These are phyloP conservation scores for Aspergillus sp. DNA, from an alignment of 2,329 filamentous ascomycete species.

Conservation along the genomic window DNA sequence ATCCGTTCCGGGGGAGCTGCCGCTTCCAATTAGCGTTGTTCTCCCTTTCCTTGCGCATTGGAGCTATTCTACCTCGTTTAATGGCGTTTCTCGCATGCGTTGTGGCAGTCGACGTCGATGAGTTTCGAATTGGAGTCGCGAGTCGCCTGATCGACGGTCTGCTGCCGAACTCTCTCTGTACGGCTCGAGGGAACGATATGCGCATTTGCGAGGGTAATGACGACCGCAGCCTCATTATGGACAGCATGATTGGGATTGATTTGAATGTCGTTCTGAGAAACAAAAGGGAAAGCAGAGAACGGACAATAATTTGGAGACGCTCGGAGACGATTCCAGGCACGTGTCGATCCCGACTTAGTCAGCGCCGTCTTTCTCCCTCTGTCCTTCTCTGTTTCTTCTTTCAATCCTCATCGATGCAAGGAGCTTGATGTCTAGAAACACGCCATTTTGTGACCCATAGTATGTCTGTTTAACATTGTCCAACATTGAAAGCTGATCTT, in stretches of 20 bases:
- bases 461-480: too few species aligned
- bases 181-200: slow-evolving; percentile 22
- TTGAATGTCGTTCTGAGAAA: neutral
- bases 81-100: slow-evolving; percentile 25
- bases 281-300: neutral
- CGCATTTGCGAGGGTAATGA: slow-evolving; percentile 33
- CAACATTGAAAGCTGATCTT: too few species aligned
- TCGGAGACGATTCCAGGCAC: neutral
- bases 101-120: slow-evolving; percentile 15
- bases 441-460: too few species aligned
- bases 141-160: slow-evolving; percentile 29
- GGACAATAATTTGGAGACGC: neutral
- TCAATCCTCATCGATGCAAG: too few species aligned
- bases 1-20: slow-evolving; percentile 46
- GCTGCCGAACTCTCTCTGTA: slow-evolving; percentile 27
- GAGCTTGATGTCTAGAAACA: too few species aligned
- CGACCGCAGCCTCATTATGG: slow-evolving; percentile 26
- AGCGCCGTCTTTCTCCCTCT: neutral
- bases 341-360: neutral
- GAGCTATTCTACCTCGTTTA: slow-evolving; percentile 27
- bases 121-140: slow-evolving; percentile 23
- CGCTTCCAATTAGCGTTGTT: slow-evolving; percentile 13
- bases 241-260: neutral
- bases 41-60: neutral
- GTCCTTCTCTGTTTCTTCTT: too few species aligned